A percentile compares a stretch with the other conserved stretches of the same genome.
Evolutionary conservation across 106 monocot species (phyloP).

Genomic region (Triglochin maritima): DNA sequence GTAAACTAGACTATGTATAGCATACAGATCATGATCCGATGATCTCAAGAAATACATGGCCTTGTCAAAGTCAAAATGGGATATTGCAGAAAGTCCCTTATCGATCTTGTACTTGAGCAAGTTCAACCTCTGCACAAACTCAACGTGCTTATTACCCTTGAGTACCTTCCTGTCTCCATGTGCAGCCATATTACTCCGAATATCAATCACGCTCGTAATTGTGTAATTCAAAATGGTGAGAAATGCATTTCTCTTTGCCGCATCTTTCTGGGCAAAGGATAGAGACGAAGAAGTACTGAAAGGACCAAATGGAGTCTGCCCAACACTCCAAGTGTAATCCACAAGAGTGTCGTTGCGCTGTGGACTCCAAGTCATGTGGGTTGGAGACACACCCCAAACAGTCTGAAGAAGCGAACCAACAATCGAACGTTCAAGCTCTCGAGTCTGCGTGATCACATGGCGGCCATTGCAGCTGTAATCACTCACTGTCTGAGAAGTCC

Average conservation of each 20-base stretch:
- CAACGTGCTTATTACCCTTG: slow-evolving; percentile 34
- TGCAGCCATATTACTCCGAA: slow-evolving; percentile 54
- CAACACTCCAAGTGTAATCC: slow-evolving; percentile 92
- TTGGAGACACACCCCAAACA: slow-evolving; percentile 88
- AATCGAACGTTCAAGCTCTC: slow-evolving; percentile 74
- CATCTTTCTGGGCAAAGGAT: slow-evolving; percentile 88
- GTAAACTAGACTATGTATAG: slow-evolving; percentile 67
- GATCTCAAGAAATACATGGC: slow-evolving; percentile 68
- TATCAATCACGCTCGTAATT: slow-evolving; percentile 49
- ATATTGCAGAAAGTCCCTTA: slow-evolving; percentile 67
- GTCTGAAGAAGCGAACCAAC: slow-evolving; percentile 77
- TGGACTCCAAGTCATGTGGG: slow-evolving; percentile 75
- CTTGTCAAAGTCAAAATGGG: slow-evolving; percentile 79
- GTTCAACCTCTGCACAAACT: slow-evolving; percentile 93
- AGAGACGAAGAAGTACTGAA: slow-evolving; percentile 62
- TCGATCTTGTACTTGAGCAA: slow-evolving; percentile 71
- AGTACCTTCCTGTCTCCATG: slow-evolving; percentile 77
- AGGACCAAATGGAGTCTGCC: slow-evolving; percentile 95
- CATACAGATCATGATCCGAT: slow-evolving; percentile 83
- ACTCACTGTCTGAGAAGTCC: slow-evolving; percentile 65
- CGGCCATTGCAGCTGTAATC: slow-evolving; percentile 96
- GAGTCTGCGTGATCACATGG: slow-evolving; percentile 66
- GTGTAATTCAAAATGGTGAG: slow-evolving; percentile 69
- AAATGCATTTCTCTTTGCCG: slow-evolving; percentile 72
- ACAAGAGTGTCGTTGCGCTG: slow-evolving; percentile 62